Conservation (phyloP, 1,284 basidiomycete species). For the Erythrobasidium hasegawianum region DNA sequence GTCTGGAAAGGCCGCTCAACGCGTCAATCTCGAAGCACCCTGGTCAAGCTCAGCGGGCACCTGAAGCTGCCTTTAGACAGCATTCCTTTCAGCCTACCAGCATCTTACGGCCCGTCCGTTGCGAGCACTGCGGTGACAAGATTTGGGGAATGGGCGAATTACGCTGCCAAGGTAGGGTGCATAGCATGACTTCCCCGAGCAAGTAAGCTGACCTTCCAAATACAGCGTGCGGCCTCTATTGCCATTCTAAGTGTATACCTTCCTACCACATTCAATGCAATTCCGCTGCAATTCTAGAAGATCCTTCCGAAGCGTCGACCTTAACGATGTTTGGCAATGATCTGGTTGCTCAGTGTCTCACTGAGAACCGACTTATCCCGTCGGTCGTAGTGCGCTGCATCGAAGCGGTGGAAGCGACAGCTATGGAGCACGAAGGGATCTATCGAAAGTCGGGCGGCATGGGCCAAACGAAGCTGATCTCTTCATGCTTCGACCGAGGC, state of each 20-base stretch:
- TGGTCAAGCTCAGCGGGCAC: background rate
- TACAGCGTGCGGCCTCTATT: constrained; percentile 53
- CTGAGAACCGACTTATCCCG: constrained; percentile 59
- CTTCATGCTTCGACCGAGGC: constrained; percentile 88
- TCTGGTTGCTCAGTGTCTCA: constrained; percentile 41
- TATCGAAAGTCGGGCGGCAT: constrained; percentile 68
- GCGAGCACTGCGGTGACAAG: constrained; percentile 94
- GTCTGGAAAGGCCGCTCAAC: constrained; percentile 25
- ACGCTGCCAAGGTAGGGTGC: constrained; percentile 70
- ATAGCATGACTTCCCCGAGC: background rate
- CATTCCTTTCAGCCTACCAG: constrained; percentile 89
- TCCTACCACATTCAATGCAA: constrained; percentile 50
- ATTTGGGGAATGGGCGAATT: constrained; percentile 93
- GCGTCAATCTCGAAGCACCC: constrained; percentile 28
- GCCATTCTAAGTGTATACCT: constrained; percentile 53
- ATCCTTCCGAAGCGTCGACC: constrained; percentile 29
- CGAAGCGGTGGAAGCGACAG: constrained; percentile 77
- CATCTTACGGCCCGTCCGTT: constrained; percentile 80
- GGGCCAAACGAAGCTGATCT: constrained; percentile 86
- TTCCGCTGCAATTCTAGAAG: constrained; percentile 34
- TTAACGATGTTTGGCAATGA: constrained; percentile 42
- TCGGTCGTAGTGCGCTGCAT: constrained; percentile 94
- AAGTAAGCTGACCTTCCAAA: too few species aligned
- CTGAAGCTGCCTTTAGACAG: constrained; percentile 46
- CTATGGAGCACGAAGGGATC: constrained; percentile 54